These are phyloP conservation scores for Hibiscus syriacus DNA, from an alignment of 345 rosid species.

Conservation along the genomic window DNA sequence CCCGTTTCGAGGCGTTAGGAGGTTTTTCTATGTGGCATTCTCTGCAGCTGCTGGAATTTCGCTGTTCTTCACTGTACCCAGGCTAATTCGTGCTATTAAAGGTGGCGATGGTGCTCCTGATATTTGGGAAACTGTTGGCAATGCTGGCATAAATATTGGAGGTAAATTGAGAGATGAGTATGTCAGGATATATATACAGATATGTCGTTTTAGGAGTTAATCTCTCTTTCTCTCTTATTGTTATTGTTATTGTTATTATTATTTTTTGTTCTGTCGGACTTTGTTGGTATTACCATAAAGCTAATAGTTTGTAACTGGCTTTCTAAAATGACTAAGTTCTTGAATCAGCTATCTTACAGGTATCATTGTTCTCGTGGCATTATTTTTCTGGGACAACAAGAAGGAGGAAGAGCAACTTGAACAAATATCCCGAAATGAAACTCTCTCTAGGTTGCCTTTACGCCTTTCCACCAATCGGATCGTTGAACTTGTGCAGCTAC, in stretches of 20 bases:
- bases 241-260: too few relatives aligned
- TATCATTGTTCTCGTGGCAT: conserved; percentile 61
- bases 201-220: not conserved
- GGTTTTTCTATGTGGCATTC: conserved; percentile 57
- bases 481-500: conserved; percentile 90
- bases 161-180: conserved; percentile 37
- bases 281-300: not conserved
- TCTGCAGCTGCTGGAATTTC: conserved; percentile 94
- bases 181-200: not conserved
- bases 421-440: conserved; percentile 80
- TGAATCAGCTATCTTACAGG: conserved; percentile 76
- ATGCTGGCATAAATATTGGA: conserved; percentile 82
- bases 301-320: conserved; percentile 14
- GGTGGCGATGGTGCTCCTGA: conserved; percentile 85
- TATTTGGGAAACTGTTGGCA: conserved; percentile 64
- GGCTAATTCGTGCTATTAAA: conserved; percentile 56
- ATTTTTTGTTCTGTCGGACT: not conserved
- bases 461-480: conserved; percentile 86
- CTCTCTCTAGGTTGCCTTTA: conserved; percentile 85
- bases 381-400: conserved; percentile 87
- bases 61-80: conserved; percentile 68
- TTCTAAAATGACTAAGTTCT: conserved; percentile 48
- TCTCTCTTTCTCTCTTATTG: too few relatives aligned
- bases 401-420: conserved; percentile 95
- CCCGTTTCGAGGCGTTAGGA: conserved; percentile 88